Evolutionary conservation across 768 basidiomycete genomes (phyloP), one percentile per base, ranked within the genome.

Genomic region (Trametes elegans): DNA sequence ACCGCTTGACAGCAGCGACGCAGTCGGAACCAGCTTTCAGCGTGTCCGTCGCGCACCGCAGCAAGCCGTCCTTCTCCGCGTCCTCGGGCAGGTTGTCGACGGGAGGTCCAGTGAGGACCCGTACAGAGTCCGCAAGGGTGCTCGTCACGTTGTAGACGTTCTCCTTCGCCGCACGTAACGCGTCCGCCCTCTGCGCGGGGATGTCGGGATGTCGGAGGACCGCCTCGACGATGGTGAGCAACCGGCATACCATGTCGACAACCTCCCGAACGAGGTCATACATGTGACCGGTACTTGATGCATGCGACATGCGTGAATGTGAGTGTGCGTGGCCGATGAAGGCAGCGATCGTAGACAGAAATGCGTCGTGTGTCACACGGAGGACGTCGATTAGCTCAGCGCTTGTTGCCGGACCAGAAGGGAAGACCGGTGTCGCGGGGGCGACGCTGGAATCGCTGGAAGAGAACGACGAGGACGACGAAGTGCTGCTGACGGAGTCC

Each of bases 241-340:
- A 78, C 66, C 90, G 90, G 74, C 92, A 89, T 19, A 97, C 93
- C 74, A 88, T 86, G 69, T 96, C 93, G 47, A 98, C 90, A 42
- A 94, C 89, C 72, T 96, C 92, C 47, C 88, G 83, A n/a, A 95
- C 92, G 49, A 98, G 82, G 62, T 98, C 94, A 66, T 97, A 94
- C 70, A 98, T 79, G 62, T 93, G 89, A 1, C 92, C 95, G 14
- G 93, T 95, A 57, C 88, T 92, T 5, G 93, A 91, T 0, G 96
- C 93, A 70, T 98, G 95, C 26, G 91, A 91, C 35, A 82, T 78
- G 40, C 91, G 85, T 19, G 90, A 87, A 75, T 98, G 91, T 14
- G 91, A 90, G 64, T 98, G 96, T 1, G 93, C 90, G 67, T 98
- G 94, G 1, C 95, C 96, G 63, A 99, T 97, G 69, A 99, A 94